Base-by-base conservation (phyloP, 2,329 filamentous ascomycete species). In the Fusarium bactridioides region DNA sequence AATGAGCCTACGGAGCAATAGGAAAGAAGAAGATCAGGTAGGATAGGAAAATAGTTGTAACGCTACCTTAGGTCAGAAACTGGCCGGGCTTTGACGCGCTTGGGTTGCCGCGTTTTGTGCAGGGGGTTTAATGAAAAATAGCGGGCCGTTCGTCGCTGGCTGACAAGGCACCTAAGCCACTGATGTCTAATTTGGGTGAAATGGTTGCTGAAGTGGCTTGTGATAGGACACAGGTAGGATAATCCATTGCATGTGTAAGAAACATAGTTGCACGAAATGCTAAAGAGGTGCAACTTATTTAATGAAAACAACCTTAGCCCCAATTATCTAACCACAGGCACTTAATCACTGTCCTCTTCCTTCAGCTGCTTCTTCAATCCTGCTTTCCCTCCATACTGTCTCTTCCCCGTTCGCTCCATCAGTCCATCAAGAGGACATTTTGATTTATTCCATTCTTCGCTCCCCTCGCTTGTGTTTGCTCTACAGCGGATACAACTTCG, bases 401-500 rank as follows among this genome's bases (percentile, higher is more conserved):
- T 73, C 65, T 78, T 78, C 9, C 76, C 76, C 16, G 67, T 67
- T 59, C 76, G 67, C 53, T 78, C 68, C 21, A 77, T 73, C 11
- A 77, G 61, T 19, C 55, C 76, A 31, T 77, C 76, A 29, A 77
- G 67, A 11, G 76, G 76, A 40, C 76, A 77, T 21, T 71, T 60
- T 9, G 68, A 57, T 12, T 71, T 60, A 29, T 74, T 65, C 76
- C 76, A 78, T 37, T 75, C 76, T 40, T 78, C 76, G 4, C 74
- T 76, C n/a, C 76, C 74, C 31, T 78, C 76, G 9, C 71, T 78
- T 27, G 76, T 78, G 53, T 78, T 78, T 33, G 76, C 74, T 51
- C 76, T 70, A 33, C 76, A 78, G 15, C 72, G 74, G 31, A 77
- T 61, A 37, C 76, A 78, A 38, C 58, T 75, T 64, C 74, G 69